These are phyloP conservation scores for Penicillium aurantiogriseum DNA, from an alignment of 2,329 filamentous ascomycete species.

Conservation along the genomic window DNA sequence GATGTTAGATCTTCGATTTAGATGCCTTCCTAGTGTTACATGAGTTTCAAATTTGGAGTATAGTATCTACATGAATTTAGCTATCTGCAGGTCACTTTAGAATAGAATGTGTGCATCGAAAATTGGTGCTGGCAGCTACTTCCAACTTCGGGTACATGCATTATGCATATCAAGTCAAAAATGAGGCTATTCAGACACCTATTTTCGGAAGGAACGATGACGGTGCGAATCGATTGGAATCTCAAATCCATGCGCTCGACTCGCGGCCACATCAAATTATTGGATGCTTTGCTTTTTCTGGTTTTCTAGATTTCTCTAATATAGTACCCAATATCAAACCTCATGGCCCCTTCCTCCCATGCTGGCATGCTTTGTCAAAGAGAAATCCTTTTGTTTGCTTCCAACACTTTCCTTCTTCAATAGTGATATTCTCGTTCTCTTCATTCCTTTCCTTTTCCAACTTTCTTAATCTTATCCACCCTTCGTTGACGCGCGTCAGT, in stretches of 20 bases:
- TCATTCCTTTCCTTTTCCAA: neutral
- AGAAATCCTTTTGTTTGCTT: neutral
- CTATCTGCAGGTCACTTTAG: rapidly evolving
- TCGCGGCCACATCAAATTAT: neutral
- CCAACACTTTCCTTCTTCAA: neutral
- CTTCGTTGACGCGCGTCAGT: neutral
- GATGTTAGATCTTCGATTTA: neutral
- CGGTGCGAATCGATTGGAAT: neutral
- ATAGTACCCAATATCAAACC: neutral
- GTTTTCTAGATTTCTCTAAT: neutral
- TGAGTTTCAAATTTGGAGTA: neutral
- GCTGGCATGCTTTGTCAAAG: neutral
- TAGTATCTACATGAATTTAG: neutral
- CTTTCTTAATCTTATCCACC: neutral
- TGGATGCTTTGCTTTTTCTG: neutral
- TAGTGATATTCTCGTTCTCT: neutral
- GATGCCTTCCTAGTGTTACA: neutral
- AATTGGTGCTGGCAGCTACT: neutral
- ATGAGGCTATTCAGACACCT: neutral
- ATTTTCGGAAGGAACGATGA: neutral
- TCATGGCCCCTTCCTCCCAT: neutral
- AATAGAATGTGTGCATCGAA: rapidly evolving
- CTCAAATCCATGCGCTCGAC: neutral
- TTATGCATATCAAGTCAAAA: neutral
- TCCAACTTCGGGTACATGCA: neutral